Percentiles rank a stretch among this genome's conserved stretches.
phyloP scores from a whole-genome alignment of 2,329 filamentous ascomycete species.

The Verticillium tricorpus region DNA sequence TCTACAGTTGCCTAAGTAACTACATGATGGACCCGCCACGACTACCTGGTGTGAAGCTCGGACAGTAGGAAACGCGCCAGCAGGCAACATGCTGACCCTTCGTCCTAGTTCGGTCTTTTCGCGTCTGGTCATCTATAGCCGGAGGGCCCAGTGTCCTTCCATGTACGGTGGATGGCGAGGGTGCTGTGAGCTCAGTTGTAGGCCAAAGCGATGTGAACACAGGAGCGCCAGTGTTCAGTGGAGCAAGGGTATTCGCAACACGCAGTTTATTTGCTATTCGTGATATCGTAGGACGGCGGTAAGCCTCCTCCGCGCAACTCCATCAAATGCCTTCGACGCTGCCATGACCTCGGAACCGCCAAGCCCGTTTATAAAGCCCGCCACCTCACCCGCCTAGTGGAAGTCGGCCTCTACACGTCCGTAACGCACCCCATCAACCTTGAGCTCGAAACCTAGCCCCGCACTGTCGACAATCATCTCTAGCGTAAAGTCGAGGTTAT shows the following conservation, averaged over 20 bases:
- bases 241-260: background rate
- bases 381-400: constrained; percentile 39
- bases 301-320: background rate
- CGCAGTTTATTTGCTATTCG: background rate
- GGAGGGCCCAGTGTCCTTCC: too few relatives aligned
- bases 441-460: constrained; percentile 70
- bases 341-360: background rate
- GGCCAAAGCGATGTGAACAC: too few relatives aligned
- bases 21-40: too few relatives aligned
- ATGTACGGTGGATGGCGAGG: too few relatives aligned
- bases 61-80: too few relatives aligned
- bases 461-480: constrained; percentile 81
- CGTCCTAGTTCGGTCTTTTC: too few relatives aligned
- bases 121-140: too few relatives aligned
- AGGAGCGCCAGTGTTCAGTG: background rate
- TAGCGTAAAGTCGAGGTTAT: constrained; percentile 76
- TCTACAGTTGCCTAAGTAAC: too few relatives aligned
- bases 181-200: too few relatives aligned
- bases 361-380: background rate
- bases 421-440: constrained; percentile 73
- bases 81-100: too few relatives aligned
- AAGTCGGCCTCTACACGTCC: constrained; percentile 76
- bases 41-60: too few relatives aligned
- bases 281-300: background rate
- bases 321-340: background rate